Percentiles rank a stretch among this genome's conserved stretches.
phyloP scores from a whole-genome alignment of 139 green algal species.

The Gonium pectorale region DNA sequence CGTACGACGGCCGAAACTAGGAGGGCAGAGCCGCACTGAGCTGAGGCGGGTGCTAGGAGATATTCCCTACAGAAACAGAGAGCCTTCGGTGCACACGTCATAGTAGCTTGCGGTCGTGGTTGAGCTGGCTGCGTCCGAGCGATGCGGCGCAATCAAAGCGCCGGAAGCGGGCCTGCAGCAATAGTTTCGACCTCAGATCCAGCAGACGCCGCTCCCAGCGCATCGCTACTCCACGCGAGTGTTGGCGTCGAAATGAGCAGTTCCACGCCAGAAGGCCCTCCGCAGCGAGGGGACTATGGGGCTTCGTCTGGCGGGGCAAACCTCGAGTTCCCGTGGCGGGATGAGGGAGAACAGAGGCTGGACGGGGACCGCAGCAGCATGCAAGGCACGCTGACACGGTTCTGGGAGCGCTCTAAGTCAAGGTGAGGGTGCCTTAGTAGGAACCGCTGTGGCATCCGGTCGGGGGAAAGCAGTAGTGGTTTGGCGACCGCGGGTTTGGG shows the following conservation, averaged over 20 bases:
- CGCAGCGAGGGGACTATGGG: neutral
- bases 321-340: slow-evolving; percentile 9
- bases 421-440: too few relatives aligned
- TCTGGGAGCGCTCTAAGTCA: slow-evolving; percentile 7
- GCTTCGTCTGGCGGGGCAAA: neutral
- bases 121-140: too few relatives aligned
- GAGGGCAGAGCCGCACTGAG: too few relatives aligned
- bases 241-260: neutral
- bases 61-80: too few relatives aligned
- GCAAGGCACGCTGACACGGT: neutral
- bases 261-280: neutral
- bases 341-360: neutral
- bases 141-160: slow-evolving; percentile 20
- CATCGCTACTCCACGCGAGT: neutral
- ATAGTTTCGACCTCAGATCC: neutral
- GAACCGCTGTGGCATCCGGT: too few relatives aligned
- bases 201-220: neutral
- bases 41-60: too few relatives aligned
- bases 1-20: too few relatives aligned
- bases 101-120: too few relatives aligned
- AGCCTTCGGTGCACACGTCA: too few relatives aligned
- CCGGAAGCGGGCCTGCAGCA: neutral
- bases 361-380: neutral
- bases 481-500: too few relatives aligned
- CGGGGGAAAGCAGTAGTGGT: too few relatives aligned